Evolutionary conservation across 768 basidiomycete species (phyloP).

Genomic region (Kwoniella pini): DNA sequence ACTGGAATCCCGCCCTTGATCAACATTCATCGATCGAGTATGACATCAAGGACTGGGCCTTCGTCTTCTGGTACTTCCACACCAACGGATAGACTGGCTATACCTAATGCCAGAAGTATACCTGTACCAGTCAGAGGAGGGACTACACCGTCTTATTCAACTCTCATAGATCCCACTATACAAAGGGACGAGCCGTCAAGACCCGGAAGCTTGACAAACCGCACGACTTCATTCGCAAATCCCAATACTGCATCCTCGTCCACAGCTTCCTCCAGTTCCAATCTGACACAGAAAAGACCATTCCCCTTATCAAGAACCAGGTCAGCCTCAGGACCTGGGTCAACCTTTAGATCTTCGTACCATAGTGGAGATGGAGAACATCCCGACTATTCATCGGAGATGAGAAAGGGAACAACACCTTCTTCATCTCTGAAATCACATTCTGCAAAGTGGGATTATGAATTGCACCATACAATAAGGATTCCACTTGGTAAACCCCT

Average conservation of each 20-base stretch:
- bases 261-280: background rate
- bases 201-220: constrained; percentile 4
- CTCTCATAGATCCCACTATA: constrained; percentile 8
- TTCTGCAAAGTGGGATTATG: constrained; percentile 39
- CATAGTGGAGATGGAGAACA: background rate
- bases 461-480: constrained; percentile 28
- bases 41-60: background rate
- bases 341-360: background rate
- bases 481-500: constrained; percentile 35
- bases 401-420: constrained; percentile 38
- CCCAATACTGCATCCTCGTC: constrained; percentile 1
- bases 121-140: constrained; percentile 13
- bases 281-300: background rate
- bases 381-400: background rate
- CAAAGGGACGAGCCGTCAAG: background rate
- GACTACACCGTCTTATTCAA: constrained; percentile 19
- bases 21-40: constrained; percentile 17
- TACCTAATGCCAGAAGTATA: constrained; percentile 1
- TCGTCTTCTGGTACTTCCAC: constrained; percentile 4
- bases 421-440: constrained; percentile 17
- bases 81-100: constrained; percentile 4
- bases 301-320: background rate
- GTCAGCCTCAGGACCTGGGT: constrained; percentile 8
- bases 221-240: constrained; percentile 9
- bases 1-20: constrained; percentile 7